Conservation (phyloP, 2,329 filamentous ascomycete species). For the Helminthosporium solani region DNA sequence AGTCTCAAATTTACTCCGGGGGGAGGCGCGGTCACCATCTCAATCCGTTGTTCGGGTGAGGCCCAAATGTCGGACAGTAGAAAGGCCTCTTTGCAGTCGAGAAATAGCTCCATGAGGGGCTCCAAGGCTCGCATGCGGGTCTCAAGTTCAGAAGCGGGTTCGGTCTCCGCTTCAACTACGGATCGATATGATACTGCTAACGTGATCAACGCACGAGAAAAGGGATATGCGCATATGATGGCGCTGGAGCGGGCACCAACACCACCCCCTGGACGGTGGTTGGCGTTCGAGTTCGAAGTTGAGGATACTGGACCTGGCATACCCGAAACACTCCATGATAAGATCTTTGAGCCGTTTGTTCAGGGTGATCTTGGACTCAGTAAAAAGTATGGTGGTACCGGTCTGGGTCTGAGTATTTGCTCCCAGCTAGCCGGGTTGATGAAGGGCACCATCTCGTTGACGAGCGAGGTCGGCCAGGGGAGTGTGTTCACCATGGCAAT, state of each 20-base stretch:
- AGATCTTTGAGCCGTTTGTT: conserved; percentile 91
- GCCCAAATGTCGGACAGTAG: conserved; percentile 45
- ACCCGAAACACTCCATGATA: conserved; percentile 70
- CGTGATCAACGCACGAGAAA: conserved; percentile 46
- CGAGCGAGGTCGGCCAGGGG: conserved; percentile 70
- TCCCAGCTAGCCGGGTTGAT: conserved; percentile 81
- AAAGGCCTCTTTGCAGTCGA: conserved; percentile 49
- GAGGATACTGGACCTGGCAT: conserved; percentile 88
- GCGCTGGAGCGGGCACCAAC: conserved; percentile 39
- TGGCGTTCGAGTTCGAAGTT: conserved; percentile 83
- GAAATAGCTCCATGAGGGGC: conserved; percentile 41
- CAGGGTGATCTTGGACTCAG: conserved; percentile 88
- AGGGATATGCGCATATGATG: conserved; percentile 38
- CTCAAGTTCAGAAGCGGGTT: conserved; percentile 36
- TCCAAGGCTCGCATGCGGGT: conserved; percentile 32
- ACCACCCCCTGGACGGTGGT: conserved; percentile 63
- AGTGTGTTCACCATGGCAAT: conserved; percentile 82
- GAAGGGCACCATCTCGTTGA: conserved; percentile 72
- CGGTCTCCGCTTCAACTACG: conserved; percentile 26
- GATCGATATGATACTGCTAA: conserved; percentile 45
- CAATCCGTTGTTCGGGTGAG: conserved; percentile 72
- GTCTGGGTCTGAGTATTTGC: conserved; percentile 84
- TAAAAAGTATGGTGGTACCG: conserved; percentile 88
- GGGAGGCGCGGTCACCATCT: conserved; percentile 72
- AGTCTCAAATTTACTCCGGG: conserved; percentile 85